Evolutionary conservation across 805 yeast species (phyloP).

Genomic region (Sugiyamaella lignohabitans): DNA sequence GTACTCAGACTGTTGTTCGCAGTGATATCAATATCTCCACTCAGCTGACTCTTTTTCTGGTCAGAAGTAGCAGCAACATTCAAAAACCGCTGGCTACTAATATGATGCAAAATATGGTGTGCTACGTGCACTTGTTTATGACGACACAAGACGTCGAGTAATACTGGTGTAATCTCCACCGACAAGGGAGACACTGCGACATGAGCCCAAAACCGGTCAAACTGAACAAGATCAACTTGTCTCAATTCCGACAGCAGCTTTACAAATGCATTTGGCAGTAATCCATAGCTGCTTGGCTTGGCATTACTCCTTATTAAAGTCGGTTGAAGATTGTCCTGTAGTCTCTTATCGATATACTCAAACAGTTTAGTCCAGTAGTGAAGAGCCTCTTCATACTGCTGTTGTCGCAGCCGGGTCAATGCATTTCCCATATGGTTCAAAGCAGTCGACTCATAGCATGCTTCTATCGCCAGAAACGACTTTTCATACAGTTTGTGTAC

Average conservation of each 20-base stretch:
- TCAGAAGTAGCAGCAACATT: background rate
- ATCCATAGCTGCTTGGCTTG: background rate
- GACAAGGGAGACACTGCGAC: conserved; percentile 6
- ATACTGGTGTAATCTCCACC: conserved; percentile 10
- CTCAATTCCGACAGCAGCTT: background rate
- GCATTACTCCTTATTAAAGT: background rate
- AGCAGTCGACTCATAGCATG: conserved; percentile 3
- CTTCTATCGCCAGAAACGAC: background rate
- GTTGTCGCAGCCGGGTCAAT: no score
- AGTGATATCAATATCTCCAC: conserved; percentile 4
- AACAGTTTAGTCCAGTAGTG: background rate
- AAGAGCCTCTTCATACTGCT: conserved; percentile 1
- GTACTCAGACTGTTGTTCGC: background rate
- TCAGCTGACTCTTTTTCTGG: conserved; percentile 2
- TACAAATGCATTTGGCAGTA: background rate
- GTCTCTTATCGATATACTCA: background rate
- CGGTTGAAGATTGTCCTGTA: background rate
- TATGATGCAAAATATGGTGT: conserved; percentile 8
- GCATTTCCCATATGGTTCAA: background rate
- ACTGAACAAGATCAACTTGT: background rate
- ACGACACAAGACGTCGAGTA: conserved; percentile 6
- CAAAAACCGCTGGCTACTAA: conserved; percentile 3
- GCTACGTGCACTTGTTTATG: conserved; percentile 3
- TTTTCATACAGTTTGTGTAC: background rate
- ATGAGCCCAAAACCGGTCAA: conserved; percentile 11